phyloP scores from a whole-genome alignment of 176 grass and related monocot genomes.

The Musa schizocarpa region DNA sequence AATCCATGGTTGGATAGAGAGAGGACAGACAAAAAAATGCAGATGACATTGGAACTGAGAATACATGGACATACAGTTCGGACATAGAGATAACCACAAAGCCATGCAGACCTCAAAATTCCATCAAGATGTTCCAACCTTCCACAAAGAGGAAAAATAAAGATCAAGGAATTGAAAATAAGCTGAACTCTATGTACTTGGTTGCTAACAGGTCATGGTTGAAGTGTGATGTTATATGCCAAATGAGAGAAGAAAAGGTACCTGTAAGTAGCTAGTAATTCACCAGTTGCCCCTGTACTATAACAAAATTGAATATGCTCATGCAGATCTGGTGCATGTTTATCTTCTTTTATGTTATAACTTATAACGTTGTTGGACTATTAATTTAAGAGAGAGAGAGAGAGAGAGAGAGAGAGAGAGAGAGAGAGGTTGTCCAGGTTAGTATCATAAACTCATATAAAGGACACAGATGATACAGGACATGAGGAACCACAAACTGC shows the following conservation, averaged over 20 bases:
- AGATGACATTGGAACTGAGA: not conserved
- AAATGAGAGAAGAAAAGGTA: too few relatives aligned
- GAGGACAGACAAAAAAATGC: not conserved
- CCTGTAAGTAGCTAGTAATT: not conserved
- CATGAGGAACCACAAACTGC: too few relatives aligned
- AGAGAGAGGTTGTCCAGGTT: too few relatives aligned
- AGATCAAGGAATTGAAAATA: not conserved
- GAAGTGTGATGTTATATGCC: not conserved
- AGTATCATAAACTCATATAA: too few relatives aligned
- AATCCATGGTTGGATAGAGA: not conserved
- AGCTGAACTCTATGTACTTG: not conserved
- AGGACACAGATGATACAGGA: too few relatives aligned
- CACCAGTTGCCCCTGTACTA: not conserved
- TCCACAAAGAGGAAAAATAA: not conserved
- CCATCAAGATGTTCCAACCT: slow-evolving; percentile 84
- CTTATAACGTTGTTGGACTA: too few relatives aligned
- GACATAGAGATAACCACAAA: slow-evolving; percentile 81
- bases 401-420: too few relatives aligned
- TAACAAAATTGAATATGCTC: not conserved
- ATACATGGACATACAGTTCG: slow-evolving; percentile 49
- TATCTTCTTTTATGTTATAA: too few relatives aligned
- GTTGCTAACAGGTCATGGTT: not conserved
- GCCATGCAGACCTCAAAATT: slow-evolving; percentile 61
- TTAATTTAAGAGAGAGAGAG: too few relatives aligned
- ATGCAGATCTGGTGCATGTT: not conserved